phyloP scores from a whole-genome alignment of 2,329 filamentous ascomycete species.

The Leptographium lundbergii region DNA sequence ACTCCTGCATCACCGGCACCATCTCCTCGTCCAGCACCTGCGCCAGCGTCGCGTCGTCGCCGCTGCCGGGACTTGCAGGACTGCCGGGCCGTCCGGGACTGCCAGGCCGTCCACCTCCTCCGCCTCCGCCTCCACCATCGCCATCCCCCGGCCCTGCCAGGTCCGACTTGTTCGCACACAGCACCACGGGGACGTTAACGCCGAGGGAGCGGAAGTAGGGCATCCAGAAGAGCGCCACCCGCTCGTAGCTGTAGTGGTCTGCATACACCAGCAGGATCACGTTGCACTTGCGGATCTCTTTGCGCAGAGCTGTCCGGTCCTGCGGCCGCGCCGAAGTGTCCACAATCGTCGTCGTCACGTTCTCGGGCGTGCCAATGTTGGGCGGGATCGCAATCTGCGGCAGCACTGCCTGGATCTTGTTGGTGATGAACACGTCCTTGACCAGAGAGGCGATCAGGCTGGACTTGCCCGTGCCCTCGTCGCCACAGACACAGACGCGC shows the following conservation, averaged over 20 bases:
- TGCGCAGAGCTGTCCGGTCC: conserved; percentile 77
- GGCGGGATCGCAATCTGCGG: conserved; percentile 93
- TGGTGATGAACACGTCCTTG: conserved; percentile 91
- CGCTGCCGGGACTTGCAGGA: background rate
- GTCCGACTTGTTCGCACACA: conserved; percentile 98
- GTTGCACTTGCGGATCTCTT: conserved; percentile 93
- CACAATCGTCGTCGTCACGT: conserved; percentile 94
- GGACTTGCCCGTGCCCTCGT: conserved; percentile 90
- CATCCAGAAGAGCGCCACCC: conserved; percentile 96
- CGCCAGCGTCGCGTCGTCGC: conserved; percentile 52
- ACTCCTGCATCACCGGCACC: conserved; percentile 95
- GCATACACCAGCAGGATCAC: conserved; percentile 95
- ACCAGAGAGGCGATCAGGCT: conserved; percentile 90
- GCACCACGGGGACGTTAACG: conserved; percentile 94
- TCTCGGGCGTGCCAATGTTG: conserved; percentile 84
- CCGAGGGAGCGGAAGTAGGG: conserved; percentile 93
- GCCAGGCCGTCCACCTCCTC: background rate
- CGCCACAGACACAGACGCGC: conserved; percentile 90
- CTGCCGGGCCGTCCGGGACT: background rate
- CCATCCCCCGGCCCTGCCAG: conserved; percentile 31
- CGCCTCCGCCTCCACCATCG: background rate
- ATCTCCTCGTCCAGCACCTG: conserved; percentile 95
- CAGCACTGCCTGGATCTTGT: conserved; percentile 88
- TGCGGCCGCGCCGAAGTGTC: conserved; percentile 93
- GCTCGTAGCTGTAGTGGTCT: conserved; percentile 97